These are phyloP conservation scores for Psidium guajava DNA, from an alignment of 345 rosid genomes.

Conservation along the genomic window DNA sequence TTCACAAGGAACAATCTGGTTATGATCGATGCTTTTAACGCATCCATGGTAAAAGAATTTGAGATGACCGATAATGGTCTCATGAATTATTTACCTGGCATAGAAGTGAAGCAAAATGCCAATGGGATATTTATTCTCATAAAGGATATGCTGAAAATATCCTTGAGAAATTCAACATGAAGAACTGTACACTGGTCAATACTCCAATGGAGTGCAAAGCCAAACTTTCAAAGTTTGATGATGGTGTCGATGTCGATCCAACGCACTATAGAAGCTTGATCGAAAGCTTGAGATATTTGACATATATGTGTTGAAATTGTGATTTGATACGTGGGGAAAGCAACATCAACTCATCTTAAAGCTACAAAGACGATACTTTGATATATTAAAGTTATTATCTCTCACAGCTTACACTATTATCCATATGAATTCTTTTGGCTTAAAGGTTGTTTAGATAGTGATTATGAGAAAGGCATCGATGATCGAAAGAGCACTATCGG, in stretches of 20 bases:
- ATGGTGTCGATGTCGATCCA: neutral
- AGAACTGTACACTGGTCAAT: neutral
- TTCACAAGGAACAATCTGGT: neutral
- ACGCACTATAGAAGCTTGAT: neutral
- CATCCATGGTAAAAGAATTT: neutral
- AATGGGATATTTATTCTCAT: neutral
- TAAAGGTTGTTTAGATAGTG: neutral
- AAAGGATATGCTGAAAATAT: neutral
- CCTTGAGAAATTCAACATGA: neutral
- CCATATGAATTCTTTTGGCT: neutral
- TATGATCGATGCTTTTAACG: neutral
- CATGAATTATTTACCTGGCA: neutral
- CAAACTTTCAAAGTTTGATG: neutral
- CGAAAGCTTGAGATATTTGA: neutral
- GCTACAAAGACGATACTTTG: neutral
- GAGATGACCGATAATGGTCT: neutral
- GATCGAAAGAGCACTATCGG: neutral
- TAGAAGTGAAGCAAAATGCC: neutral
- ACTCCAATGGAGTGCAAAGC: neutral
- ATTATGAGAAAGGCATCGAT: neutral
- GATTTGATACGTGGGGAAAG: neutral
- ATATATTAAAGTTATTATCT: neutral
- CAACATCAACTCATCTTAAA: neutral
- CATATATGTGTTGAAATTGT: neutral
- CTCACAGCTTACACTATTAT: neutral